phyloP scores from a whole-genome alignment of 495 filamentous ascomycete species.

The Jackrogersella multiformis region DNA sequence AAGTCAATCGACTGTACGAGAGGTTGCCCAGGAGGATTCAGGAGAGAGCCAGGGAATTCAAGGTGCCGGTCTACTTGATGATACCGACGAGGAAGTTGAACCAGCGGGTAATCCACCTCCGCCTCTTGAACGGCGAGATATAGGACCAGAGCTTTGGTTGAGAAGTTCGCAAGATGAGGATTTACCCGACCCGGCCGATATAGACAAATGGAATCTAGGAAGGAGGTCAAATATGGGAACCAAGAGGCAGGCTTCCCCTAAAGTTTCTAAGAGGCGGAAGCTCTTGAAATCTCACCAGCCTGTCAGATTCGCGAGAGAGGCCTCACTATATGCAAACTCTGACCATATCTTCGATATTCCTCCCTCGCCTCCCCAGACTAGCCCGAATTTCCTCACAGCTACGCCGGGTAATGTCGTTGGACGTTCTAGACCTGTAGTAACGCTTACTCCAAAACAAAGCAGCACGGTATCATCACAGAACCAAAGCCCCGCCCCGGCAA shows the following conservation, averaged over 20 bases:
- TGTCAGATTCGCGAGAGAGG: slow-evolving; percentile 10
- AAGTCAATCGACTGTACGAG: slow-evolving; percentile 49
- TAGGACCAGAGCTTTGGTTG: not conserved
- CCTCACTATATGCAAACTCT: slow-evolving; percentile 8
- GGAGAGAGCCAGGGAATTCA: slow-evolving; percentile 45
- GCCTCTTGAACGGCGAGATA: slow-evolving; percentile 17
- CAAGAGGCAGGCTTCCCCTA: slow-evolving; percentile 42
- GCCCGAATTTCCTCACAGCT: slow-evolving; percentile 28
- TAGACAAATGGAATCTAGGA: slow-evolving; percentile 42
- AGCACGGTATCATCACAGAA: slow-evolving; percentile 37
- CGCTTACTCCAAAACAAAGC: slow-evolving; percentile 36
- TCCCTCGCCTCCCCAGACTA: slow-evolving; percentile 42
- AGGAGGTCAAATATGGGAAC: slow-evolving; percentile 1
- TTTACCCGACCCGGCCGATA: slow-evolving; percentile 44
- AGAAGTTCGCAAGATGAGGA: slow-evolving; percentile 43
- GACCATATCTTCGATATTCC: slow-evolving; percentile 42
- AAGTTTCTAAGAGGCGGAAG: slow-evolving; percentile 35
- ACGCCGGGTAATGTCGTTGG: slow-evolving; percentile 25
- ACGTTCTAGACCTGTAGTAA: slow-evolving; percentile 7
- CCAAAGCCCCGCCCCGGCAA: slow-evolving; percentile 40
- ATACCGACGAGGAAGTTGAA: slow-evolving; percentile 41
- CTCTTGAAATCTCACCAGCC: slow-evolving; percentile 29
- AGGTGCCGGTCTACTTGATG: slow-evolving; percentile 22
- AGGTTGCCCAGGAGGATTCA: slow-evolving; percentile 24
- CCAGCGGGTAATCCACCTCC: slow-evolving; percentile 15